A percentile compares a stretch with the other conserved stretches of the same genome.
Conservation (phyloP, 345 rosid genomes). For the Euphorbia lathyris region DNA sequence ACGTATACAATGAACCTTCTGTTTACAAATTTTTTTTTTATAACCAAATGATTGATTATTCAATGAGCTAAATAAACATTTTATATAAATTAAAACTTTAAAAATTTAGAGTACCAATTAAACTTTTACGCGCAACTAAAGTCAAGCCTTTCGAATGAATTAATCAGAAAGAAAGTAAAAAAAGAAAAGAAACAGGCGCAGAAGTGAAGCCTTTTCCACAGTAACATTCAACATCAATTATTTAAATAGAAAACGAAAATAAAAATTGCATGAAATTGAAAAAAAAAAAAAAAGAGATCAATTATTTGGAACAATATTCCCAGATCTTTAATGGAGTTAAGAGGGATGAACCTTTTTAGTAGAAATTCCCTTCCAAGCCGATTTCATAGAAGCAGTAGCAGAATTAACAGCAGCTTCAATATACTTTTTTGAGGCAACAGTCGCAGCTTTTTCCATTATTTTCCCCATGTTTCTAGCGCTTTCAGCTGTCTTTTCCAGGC, state of each 20-base stretch:
- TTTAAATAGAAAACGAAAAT: no score
- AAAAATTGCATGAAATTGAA: not conserved
- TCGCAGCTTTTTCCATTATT: conserved; percentile 57
- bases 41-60: no score
- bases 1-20: no score
- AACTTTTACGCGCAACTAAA: no score
- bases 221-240: not conserved
- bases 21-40: no score
- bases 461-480: conserved; percentile 60
- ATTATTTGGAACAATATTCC: not conserved
- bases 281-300: not conserved
- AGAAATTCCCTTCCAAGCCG: conserved; percentile 64
- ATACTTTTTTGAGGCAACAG: conserved; percentile 58
- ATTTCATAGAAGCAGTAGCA: conserved; percentile 78
- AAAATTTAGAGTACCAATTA: no score
- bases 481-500: conserved; percentile 54
- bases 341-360: conserved; percentile 76
- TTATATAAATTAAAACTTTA: no score
- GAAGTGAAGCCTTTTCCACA: not conserved
- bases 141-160: no score
- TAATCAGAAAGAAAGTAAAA: no score
- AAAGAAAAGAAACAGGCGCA: not conserved
- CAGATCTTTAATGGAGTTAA: conserved; percentile 8
- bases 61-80: no score
- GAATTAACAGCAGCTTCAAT: conserved; percentile 73